These are phyloP conservation scores for Gorgonomyces haynaldii DNA, from an alignment of 192 early-diverging fungal genomes.

Conservation along the genomic window DNA sequence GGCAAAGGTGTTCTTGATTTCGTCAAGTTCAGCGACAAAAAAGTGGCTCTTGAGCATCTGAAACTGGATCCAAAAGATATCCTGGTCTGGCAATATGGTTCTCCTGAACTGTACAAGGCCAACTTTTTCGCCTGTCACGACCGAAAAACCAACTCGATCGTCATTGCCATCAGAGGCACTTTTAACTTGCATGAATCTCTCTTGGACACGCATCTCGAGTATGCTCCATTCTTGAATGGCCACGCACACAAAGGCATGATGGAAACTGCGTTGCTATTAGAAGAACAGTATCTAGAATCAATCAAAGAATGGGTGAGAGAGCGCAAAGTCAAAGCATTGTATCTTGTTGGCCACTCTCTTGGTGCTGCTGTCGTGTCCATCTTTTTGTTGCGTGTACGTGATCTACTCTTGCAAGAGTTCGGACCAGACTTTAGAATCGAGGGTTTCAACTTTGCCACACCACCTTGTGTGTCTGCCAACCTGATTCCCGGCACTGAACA, in stretches of 20 bases:
- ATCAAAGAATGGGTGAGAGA: slow-evolving; percentile 24
- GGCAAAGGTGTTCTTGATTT: slow-evolving; percentile 17
- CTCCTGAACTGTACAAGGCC: slow-evolving; percentile 19
- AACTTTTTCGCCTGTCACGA: slow-evolving; percentile 28
- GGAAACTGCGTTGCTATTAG: slow-evolving; percentile 24
- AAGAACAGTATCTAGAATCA: slow-evolving; percentile 19
- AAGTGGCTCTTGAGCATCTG: slow-evolving; percentile 26
- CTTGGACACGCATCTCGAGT: slow-evolving; percentile 29
- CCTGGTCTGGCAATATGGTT: slow-evolving; percentile 27
- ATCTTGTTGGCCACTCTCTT: slow-evolving; percentile 29
- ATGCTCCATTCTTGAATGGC: slow-evolving; percentile 26
- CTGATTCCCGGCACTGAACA: slow-evolving; percentile 8
- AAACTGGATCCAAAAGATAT: slow-evolving; percentile 20
- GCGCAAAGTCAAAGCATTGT: slow-evolving; percentile 14
- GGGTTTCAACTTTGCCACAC: slow-evolving; percentile 25
- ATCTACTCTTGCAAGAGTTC: slow-evolving; percentile 14
- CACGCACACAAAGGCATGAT: slow-evolving; percentile 25
- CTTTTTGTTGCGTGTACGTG: slow-evolving; percentile 17
- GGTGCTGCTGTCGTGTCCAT: slow-evolving; percentile 26
- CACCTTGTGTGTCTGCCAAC: slow-evolving; percentile 23
- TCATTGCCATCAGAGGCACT: slow-evolving; percentile 29
- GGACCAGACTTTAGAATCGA: slow-evolving; percentile 13
- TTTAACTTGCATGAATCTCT: slow-evolving; percentile 19
- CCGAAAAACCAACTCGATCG: slow-evolving; percentile 20
- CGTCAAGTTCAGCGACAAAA: slow-evolving; percentile 3